Conservation (phyloP, 768 basidiomycete species). For the Suillus tomentosus region DNA sequence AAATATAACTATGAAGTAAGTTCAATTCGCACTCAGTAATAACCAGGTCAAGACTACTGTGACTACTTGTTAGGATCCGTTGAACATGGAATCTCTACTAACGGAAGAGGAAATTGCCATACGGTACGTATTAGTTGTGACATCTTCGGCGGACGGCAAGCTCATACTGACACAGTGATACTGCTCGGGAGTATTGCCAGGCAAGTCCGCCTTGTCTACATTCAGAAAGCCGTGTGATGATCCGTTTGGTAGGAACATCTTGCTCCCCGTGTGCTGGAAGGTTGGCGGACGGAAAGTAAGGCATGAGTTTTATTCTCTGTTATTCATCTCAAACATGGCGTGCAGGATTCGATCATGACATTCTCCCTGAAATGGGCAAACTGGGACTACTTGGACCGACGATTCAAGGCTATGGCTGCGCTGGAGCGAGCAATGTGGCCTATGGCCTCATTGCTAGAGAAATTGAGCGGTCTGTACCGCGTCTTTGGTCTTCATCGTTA, state of each 20-base stretch:
- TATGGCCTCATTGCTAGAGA: constrained; percentile 94
- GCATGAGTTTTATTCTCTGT: constrained; percentile 1
- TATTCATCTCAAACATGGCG: constrained; percentile 2
- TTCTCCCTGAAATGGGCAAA: constrained; percentile 90
- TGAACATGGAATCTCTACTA: constrained; percentile 75
- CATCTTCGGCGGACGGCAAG: not conserved
- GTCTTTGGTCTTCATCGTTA: not conserved
- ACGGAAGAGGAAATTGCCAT: constrained; percentile 91
- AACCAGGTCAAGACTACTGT: not conserved
- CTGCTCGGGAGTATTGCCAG: constrained; percentile 79
- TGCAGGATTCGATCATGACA: constrained; percentile 72
- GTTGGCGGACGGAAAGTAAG: constrained; percentile 85
- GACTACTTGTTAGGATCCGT: constrained; percentile 64
- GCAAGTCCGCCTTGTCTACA: constrained; percentile 37
- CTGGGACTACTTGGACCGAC: constrained; percentile 91
- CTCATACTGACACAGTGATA: constrained; percentile 54
- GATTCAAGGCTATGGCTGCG: constrained; percentile 92
- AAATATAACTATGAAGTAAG: constrained; percentile 27
- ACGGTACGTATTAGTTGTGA: constrained; percentile 49
- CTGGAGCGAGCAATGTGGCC: constrained; percentile 87
- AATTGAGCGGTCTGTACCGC: constrained; percentile 71
- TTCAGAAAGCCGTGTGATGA: constrained; percentile 1
- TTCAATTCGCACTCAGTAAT: not conserved
- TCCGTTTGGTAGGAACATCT: constrained; percentile 65
- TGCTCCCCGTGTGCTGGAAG: constrained; percentile 84